Evolutionary conservation across 768 basidiomycete species (phyloP), one percentile per base, ranked within the genome.

Genomic region (Baorangia bicolor): DNA sequence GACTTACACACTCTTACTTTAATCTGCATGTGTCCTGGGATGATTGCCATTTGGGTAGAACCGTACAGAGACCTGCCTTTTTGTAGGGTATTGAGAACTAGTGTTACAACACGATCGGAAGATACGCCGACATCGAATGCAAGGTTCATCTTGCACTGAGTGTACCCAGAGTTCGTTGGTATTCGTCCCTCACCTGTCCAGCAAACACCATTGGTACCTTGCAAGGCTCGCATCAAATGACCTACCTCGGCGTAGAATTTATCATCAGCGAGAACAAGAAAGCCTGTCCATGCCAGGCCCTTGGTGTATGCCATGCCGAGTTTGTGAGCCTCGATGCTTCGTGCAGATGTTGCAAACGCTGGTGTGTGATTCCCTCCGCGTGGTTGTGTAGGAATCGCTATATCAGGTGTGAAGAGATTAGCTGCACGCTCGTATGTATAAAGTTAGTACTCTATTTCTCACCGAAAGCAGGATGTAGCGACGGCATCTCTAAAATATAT

Each of bases 301-400:
- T 86, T 87, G 31, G 81, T 76, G 28, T 83, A 72, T 9, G 69
- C 64, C 67, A 92, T 78, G 30, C 82, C 82, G 21, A 77, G 76
- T 42, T 75, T 75, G 63, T 91, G 90, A 14, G 90, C 90, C 57
- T 82, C 81, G 38, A 72, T 64, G 40, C 79, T 83, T 28, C 76
- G 74, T 27, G 88, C 85, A 25, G 90, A 77, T 49, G 73, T 70
- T 21, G 86, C 74, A 67, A 91, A 92, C 5, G 75, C 81, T 11
- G 82, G 75, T 2, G 90, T 90, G 62, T 92, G 90, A 63, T 92
- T 92, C n/a, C 84, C 85, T 39, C 88, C 88, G 48, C 80, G 74
- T 8, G 82, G 81, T 58, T 76, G 74, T 7, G 87, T 87, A n/a
- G 89, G 88, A 50, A 92, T 90, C 28, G 84, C 87, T 88, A 46